Evolutionary conservation across 495 filamentous ascomycete species (phyloP).

Genomic region (Podospora fimiseda): DNA sequence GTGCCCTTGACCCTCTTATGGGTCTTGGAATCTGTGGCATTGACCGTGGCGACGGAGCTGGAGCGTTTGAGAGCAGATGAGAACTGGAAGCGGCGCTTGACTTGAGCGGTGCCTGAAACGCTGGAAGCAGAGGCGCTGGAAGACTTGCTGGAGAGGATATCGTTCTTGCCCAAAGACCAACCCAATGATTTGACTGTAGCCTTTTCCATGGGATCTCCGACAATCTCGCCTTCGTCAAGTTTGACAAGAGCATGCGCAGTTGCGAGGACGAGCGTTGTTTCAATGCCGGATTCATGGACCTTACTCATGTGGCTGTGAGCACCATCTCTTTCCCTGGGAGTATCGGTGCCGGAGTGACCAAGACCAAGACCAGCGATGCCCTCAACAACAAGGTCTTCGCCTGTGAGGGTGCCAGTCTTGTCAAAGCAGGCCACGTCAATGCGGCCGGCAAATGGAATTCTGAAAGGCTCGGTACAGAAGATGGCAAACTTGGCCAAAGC

Average conservation of each 20-base stretch:
- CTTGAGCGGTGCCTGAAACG: conserved; percentile 61
- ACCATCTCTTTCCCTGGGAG: conserved; percentile 62
- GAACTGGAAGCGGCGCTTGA: conserved; percentile 96
- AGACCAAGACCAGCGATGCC: conserved; percentile 87
- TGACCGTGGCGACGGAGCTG: conserved; percentile 82
- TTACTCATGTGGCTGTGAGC: conserved; percentile 68
- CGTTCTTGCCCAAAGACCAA: conserved; percentile 84
- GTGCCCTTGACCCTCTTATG: conserved; percentile 71
- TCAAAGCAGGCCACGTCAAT: conserved; percentile 98
- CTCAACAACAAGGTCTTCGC: conserved; percentile 95
- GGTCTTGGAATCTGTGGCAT: conserved; percentile 57
- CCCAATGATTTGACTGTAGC: conserved; percentile 83
- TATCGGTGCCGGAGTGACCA: conserved; percentile 56
- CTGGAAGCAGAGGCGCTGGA: conserved; percentile 35
- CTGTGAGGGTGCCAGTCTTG: conserved; percentile 95
- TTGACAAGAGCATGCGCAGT: conserved; percentile 94
- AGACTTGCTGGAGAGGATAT: conserved; percentile 61
- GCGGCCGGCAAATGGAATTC: conserved; percentile 94
- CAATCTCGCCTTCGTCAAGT: conserved; percentile 92
- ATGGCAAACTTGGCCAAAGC: conserved; percentile 92
- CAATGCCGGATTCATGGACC: conserved; percentile 56
- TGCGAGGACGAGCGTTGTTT: conserved; percentile 90
- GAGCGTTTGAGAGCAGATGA: conserved; percentile 94
- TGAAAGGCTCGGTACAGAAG: conserved; percentile 98
- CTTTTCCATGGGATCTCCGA: conserved; percentile 99